A percentile compares a stretch with the other conserved stretches of the same genome.
These are phyloP conservation scores for Trichophyton simii DNA, from an alignment of 2,329 filamentous ascomycete species.

Conservation along the genomic window DNA sequence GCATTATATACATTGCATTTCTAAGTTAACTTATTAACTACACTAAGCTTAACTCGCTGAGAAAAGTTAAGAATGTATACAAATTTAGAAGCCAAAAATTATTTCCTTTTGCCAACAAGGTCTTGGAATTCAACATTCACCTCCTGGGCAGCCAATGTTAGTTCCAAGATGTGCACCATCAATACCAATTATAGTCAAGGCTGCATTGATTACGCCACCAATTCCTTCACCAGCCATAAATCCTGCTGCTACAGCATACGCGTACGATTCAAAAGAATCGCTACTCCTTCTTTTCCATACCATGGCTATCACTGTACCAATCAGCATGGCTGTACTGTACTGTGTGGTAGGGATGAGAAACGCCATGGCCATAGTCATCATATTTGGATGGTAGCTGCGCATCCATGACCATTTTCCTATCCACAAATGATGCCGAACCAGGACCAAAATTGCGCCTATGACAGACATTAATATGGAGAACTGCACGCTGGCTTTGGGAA, in stretches of 20 bases:
- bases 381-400: slow-evolving; percentile 9
- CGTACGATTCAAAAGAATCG: slow-evolving; percentile 44
- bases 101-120: neutral
- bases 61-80: too few relatives aligned
- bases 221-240: slow-evolving; percentile 53
- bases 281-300: slow-evolving; percentile 45
- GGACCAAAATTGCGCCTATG: slow-evolving; percentile 3
- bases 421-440: slow-evolving; percentile 8
- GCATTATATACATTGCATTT: too few relatives aligned
- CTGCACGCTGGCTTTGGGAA: slow-evolving; percentile 37
- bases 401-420: slow-evolving; percentile 5
- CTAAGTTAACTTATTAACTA: too few relatives aligned
- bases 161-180: slow-evolving; percentile 31
- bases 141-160: slow-evolving; percentile 31
- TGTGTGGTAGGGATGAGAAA: slow-evolving; percentile 47
- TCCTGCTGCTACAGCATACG: slow-evolving; percentile 48
- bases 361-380: slow-evolving; percentile 41
- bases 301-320: slow-evolving; percentile 42
- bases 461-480: slow-evolving; percentile 45
- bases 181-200: slow-evolving; percentile 30
- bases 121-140: slow-evolving; percentile 4
- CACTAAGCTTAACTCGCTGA: too few relatives aligned
- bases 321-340: slow-evolving; percentile 47
- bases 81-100: too few relatives aligned
- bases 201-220: slow-evolving; percentile 50